Percentiles rank a stretch among this genome's conserved stretches.
phyloP scores from a whole-genome alignment of 441 rosid species.

The Manihot esculenta region DNA sequence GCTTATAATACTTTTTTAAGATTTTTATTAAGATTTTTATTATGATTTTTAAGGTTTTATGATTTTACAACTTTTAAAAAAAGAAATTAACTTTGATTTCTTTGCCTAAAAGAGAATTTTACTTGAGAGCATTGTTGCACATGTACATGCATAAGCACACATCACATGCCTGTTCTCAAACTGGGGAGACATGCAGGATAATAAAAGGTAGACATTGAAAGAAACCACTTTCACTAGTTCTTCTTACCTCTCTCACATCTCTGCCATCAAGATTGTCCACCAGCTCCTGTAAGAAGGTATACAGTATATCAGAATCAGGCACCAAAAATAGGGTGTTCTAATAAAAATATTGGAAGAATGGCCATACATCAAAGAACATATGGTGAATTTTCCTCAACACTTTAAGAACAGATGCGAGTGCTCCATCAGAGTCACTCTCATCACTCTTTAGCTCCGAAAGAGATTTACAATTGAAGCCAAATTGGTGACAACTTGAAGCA shows the following conservation, averaged over 20 bases:
- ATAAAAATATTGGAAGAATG: not conserved
- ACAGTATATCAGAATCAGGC: constrained; percentile 13
- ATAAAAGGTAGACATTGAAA: not conserved
- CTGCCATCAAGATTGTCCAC: constrained; percentile 43
- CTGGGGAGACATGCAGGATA: not conserved
- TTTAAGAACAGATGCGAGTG: constrained; percentile 67
- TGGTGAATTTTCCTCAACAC: constrained; percentile 58
- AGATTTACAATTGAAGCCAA: constrained; percentile 60
- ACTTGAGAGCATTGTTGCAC: too few species aligned
- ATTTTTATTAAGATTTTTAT: too few species aligned
- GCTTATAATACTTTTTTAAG: too few species aligned
- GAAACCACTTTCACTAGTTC: not conserved
- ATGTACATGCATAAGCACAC: too few species aligned
- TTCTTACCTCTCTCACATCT: constrained; percentile 68
- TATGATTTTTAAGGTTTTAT: too few species aligned
- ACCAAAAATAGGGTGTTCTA: constrained; percentile 4
- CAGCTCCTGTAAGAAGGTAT: constrained; percentile 38
- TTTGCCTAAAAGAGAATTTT: too few species aligned
- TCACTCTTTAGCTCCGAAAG: constrained; percentile 75
- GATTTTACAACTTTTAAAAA: too few species aligned
- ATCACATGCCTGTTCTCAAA: too few species aligned
- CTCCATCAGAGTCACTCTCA: constrained; percentile 77
- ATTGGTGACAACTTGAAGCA: constrained; percentile 86
- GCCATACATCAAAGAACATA: constrained; percentile 58
- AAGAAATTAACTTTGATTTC: too few species aligned